These are phyloP conservation scores for Claviceps sp. DNA, from an alignment of 2,329 filamentous ascomycete species.

Conservation along the genomic window DNA sequence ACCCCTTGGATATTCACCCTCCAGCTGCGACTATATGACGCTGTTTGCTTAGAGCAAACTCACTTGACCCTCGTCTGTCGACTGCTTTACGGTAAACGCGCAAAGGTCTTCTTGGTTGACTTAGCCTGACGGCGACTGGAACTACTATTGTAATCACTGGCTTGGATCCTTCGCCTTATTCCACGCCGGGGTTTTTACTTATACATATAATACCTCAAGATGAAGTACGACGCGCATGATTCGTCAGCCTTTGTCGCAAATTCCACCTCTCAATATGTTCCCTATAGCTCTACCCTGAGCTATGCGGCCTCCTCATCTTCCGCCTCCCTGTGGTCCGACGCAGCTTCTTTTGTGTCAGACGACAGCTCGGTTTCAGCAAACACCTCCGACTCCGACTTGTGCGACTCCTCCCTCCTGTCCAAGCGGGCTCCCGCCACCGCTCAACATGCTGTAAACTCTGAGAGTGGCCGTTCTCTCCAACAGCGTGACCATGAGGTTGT, in stretches of 20 bases:
- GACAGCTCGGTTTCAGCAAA: conserved; percentile 51
- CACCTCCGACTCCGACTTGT: conserved; percentile 40
- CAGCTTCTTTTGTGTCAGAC: conserved; percentile 55
- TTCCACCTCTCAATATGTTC: conserved; percentile 29
- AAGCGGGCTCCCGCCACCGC: conserved; percentile 11
- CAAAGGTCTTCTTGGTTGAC: conserved; percentile 35
- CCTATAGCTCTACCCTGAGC: conserved; percentile 58
- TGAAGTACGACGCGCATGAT: conserved; percentile 40
- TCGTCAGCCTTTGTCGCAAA: conserved; percentile 38
- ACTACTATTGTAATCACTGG: conserved; percentile 14
- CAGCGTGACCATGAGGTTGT: conserved; percentile 34
- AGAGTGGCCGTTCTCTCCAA: conserved; percentile 9
- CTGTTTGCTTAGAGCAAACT: conserved; percentile 27
- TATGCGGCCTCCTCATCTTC: conserved; percentile 65
- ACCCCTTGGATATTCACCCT: conserved; percentile 23
- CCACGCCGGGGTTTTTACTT: conserved; percentile 15
- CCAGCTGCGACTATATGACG: conserved; percentile 17
- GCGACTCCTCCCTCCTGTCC: conserved; percentile 29
- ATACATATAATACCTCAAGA: conserved; percentile 32
- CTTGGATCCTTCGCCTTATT: conserved; percentile 14
- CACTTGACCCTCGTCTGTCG: conserved; percentile 19
- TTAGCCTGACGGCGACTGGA: conserved; percentile 43
- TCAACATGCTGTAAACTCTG: conserved; percentile 12
- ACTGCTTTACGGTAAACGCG: conserved; percentile 16
- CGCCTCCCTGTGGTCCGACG: conserved; percentile 66